Conservation (phyloP, 345 rosid species). For the Passiflora organensis region DNA sequence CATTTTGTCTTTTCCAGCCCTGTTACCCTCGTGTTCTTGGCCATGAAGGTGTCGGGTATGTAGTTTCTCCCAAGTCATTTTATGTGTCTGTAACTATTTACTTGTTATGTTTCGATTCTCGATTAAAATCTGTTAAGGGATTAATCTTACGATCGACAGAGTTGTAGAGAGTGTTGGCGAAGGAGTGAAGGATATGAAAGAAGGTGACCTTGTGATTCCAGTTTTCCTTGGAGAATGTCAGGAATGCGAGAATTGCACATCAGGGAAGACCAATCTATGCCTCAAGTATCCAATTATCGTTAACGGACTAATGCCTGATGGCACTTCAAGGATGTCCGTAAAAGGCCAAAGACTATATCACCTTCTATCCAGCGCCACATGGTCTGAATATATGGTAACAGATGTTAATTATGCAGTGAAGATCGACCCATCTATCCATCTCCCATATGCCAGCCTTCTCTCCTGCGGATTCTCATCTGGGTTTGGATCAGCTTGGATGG, state of each 20-base stretch:
- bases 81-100: not conserved
- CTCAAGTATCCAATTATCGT: conserved; percentile 29
- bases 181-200: conserved; percentile 39
- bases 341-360: conserved; percentile 46
- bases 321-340: conserved; percentile 52
- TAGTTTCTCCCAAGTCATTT: not conserved
- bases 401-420: conserved; percentile 40
- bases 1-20: conserved; percentile 18
- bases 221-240: conserved; percentile 43
- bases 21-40: conserved; percentile 65
- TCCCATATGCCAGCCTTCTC: conserved; percentile 44
- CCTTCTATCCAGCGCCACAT: conserved; percentile 46
- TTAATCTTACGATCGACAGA: conserved; percentile 13
- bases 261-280: conserved; percentile 44
- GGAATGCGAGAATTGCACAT: conserved; percentile 54
- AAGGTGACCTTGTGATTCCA: conserved; percentile 64
- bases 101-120: too few species aligned
- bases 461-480: conserved; percentile 75
- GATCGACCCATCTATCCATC: conserved; percentile 34
- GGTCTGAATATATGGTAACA: conserved; percentile 55
- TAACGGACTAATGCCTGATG: conserved; percentile 40
- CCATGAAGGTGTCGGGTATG: conserved; percentile 82
- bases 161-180: conserved; percentile 63
- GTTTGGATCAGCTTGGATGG: conserved; percentile 69
- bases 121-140: not conserved